Evolutionary conservation across 2,329 filamentous ascomycete genomes (phyloP), one percentile per base, ranked within the genome.

Genomic region (Hypoxylon sp.): DNA sequence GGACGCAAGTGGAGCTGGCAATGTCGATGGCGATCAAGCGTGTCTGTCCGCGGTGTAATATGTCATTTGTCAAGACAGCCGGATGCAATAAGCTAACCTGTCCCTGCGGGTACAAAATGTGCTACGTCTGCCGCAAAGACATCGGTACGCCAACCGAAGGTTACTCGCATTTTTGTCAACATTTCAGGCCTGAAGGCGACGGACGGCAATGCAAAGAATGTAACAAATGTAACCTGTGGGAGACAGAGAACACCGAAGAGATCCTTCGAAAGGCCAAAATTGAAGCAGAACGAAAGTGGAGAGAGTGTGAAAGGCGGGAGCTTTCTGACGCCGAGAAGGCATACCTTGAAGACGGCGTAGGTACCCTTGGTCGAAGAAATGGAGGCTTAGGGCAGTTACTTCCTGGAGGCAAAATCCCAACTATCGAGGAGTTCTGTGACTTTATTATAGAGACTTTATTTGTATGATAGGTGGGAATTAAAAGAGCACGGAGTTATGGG

Each of bases 51-150:
- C 89, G 91, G 51, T 99, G 96, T 83, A 91, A 93, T 73, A 93
- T 94, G 9, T 93, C 91, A 14, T 98, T 98, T 78, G 93, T 99
- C 80, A 98, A 98, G 79, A 91, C 90, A 5, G 90, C 91, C 25
- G 96, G 96, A 75, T 99, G 96, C 86, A 99, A 99, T 84, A 98
- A 98, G 82, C 86, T 99, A 43, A 95, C 93, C 5, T 98, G 96
- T 77, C 90, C 94, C 14, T 99, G 96, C 80, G 96, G 96, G 7
- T 98, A 98, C 81, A 91, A 92, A 73, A 98, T 98, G 95, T 99
- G 96, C 79, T 99, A 99, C 76, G 89, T 98, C 50, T 99, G 96
- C 79, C 92, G 96, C 43, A 91, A 91, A 72, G 90, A 93, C 74
- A 88, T 91, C 50, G 82, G 84, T 61, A 83, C 87, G 53, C 67